Conservation (phyloP, 2,329 filamentous ascomycete species). For the Diaporthe helianthi region DNA sequence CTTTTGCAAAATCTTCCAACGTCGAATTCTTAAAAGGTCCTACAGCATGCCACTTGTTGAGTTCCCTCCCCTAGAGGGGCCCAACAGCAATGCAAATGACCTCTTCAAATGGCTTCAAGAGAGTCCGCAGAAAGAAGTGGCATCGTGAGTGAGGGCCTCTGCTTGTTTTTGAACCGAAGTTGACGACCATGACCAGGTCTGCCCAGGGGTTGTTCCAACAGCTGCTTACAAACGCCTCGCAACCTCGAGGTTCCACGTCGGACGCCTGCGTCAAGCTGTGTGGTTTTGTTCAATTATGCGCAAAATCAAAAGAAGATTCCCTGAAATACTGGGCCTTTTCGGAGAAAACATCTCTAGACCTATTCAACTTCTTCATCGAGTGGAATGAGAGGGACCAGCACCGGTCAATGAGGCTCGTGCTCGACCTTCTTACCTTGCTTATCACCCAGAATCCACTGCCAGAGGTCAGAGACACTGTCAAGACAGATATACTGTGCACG, state of each 20-base stretch:
- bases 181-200: constrained; percentile 37
- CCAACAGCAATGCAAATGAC: constrained; percentile 39
- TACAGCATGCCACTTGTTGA: constrained; percentile 28
- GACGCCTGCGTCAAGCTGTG: constrained; percentile 67
- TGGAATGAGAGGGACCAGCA: constrained; percentile 73
- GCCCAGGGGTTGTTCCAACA: constrained; percentile 54
- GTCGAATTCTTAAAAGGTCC: not conserved
- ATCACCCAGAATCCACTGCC: constrained; percentile 57
- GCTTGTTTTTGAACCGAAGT: not conserved
- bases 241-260: constrained; percentile 62
- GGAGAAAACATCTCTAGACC: constrained; percentile 51
- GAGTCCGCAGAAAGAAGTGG: constrained; percentile 34
- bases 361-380: constrained; percentile 70
- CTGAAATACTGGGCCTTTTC: constrained; percentile 61
- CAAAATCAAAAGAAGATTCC: constrained; percentile 53
- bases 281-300: constrained; percentile 67
- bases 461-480: constrained; percentile 48
- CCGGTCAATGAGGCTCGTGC: constrained; percentile 67
- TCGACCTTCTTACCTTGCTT: constrained; percentile 63
- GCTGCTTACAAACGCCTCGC: constrained; percentile 56
- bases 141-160: constrained; percentile 20
- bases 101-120: constrained; percentile 39
- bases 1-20: not conserved
- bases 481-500: constrained; percentile 54
- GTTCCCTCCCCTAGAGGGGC: constrained; percentile 37